Evolutionary conservation across 2,329 filamentous ascomycete genomes (phyloP), one percentile per base, ranked within the genome.

Genomic region (Sarocladiaceae sp.): DNA sequence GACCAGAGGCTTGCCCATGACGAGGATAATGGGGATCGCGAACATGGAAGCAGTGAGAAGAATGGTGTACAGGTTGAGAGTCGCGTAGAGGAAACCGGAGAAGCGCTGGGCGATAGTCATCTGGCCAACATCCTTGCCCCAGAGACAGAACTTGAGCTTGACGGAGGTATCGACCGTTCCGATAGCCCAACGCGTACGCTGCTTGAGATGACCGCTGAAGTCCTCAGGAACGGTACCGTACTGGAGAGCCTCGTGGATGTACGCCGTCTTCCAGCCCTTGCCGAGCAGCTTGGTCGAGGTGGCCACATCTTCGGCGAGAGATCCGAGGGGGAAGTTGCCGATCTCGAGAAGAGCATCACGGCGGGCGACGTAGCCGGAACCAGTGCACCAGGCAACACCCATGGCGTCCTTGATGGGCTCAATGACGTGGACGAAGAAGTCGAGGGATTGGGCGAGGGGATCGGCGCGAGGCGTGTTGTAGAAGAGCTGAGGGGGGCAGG

Each of bases 371-470:
- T 80, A 83, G 6, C 80, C 80, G 4, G 78, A 82, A 4, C 80
- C 79, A n/a, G 75, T 78, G 52, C 77, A 81, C 71, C 77, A 79
- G n/a, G 77, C 77, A 4, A 77, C 73, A 41, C 72, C 67, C 34
- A 72, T 59, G n/a, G 68, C 54, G 47, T 72, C 68, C 62, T 72
- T 72, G 58, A 72, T 70, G 24, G 68, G 68, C 55, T 72, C 68
- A 31, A 70, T 69, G 23, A 72, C 59, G 55, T 78, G 73, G 9
- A 77, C 73, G 55, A 81, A 80, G 49, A 74, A 72, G 53, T 79
- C 72, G 33, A 80, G 67, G 55, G 69, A 73, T 55, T 80, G 77
- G 2, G 69, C 68, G 6, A 83, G 68, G 12, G 76, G 76, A 44
- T 83, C 80, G 5, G 72, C 71, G 0, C 61, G 60, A 4, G 79